A percentile compares a stretch with the other conserved stretches of the same genome.
phyloP scores from a whole-genome alignment of 2,329 filamentous ascomycete species.

The Colletotrichum ledebouriae region DNA sequence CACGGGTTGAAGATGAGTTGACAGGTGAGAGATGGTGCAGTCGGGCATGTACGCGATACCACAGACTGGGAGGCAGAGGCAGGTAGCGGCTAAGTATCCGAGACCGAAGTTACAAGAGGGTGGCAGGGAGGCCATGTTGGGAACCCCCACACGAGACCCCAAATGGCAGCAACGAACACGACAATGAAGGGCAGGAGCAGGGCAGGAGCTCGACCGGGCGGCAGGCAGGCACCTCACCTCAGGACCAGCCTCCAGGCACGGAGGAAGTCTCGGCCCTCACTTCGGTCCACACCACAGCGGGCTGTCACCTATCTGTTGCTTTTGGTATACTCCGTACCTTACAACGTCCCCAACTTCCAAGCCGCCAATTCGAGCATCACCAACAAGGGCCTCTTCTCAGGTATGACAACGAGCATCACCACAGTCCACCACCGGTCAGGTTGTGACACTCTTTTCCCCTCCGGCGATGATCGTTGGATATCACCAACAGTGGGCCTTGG shows the following conservation, averaged over 20 bases:
- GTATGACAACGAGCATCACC: neutral
- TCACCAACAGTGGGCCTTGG: slow-evolving; percentile 14
- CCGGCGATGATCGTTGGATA: slow-evolving; percentile 2
- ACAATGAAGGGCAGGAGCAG: slow-evolving; percentile 17
- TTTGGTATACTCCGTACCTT: neutral
- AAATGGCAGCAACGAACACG: slow-evolving; percentile 30
- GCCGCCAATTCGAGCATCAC: neutral
- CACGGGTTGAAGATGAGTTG: slow-evolving; percentile 26
- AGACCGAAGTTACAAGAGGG: slow-evolving; percentile 13
- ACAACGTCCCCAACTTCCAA: neutral
- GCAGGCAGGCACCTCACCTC: slow-evolving; percentile 6
- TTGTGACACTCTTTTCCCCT: slow-evolving; percentile 20
- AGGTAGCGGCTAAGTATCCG: slow-evolving; percentile 26
- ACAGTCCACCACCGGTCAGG: slow-evolving; percentile 7
- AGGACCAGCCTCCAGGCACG: neutral
- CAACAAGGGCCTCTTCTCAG: neutral
- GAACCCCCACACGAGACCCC: slow-evolving; percentile 35
- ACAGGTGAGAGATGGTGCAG: slow-evolving; percentile 14
- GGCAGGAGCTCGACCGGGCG: neutral
- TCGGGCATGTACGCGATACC: slow-evolving; percentile 13
- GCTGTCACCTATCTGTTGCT: neutral
- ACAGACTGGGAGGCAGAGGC: neutral
- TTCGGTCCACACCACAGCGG: neutral
- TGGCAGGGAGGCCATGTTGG: slow-evolving; percentile 32
- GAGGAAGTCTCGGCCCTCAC: slow-evolving; percentile 7